These are phyloP conservation scores for Aspergillus spinulosporus DNA, from an alignment of 2,329 filamentous ascomycete genomes.

Conservation along the genomic window DNA sequence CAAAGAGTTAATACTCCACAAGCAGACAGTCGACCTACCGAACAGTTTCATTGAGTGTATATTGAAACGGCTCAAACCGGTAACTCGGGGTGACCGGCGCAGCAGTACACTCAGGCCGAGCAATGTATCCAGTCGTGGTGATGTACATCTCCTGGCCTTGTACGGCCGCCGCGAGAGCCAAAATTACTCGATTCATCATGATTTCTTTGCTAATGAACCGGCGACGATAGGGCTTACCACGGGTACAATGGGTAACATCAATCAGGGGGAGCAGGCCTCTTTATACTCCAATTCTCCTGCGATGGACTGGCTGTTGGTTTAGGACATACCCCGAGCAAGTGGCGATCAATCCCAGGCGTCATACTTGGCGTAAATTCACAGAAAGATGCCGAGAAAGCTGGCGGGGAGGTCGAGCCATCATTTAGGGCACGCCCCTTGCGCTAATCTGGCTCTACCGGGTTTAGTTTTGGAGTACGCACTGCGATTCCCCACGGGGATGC, in stretches of 20 bases:
- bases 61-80: slow-evolving; percentile 2
- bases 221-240: background rate
- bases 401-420: too few relatives aligned
- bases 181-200: background rate
- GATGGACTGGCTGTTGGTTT: too few relatives aligned
- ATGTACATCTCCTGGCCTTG: slow-evolving; percentile 2
- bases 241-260: too few relatives aligned
- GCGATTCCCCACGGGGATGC: background rate
- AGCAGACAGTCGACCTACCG: background rate
- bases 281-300: too few relatives aligned
- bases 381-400: too few relatives aligned
- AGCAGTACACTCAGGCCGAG: background rate
- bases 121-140: background rate
- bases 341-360: too few relatives aligned
- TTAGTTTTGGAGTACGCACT: background rate
- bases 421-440: too few relatives aligned
- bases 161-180: background rate
- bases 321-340: too few relatives aligned
- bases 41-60: slow-evolving; percentile 4
- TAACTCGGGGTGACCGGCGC: background rate
- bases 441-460: too few relatives aligned
- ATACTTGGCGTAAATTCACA: too few relatives aligned
- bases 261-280: too few relatives aligned
- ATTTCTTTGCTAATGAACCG: background rate
- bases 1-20: background rate